Base-by-base conservation (phyloP, 352 stramenopile species). In the Heterotrichella gracilis region DNA sequence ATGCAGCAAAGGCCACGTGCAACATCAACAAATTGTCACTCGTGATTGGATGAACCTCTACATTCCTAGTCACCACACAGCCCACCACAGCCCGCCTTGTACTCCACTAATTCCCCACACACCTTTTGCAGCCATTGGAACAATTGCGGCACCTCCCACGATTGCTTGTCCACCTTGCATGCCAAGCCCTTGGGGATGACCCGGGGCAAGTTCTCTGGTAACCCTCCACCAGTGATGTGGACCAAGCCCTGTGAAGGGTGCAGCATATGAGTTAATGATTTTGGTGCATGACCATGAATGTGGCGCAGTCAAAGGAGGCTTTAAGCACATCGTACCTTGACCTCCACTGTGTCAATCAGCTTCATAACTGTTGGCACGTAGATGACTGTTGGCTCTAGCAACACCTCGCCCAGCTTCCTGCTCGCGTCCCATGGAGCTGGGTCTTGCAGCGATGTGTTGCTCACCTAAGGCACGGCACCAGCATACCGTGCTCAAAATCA, bases 101-200 rank as follows among this genome's bases (percentile, higher is more conserved):
- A 63, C 20, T 86, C 85, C 42, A 82, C 83, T 69, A 80, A 76
- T 76, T 88, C 77, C n/a, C n/a, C n/a, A n/a, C n/a, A n/a, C n/a
- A n/a, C n/a, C n/a, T n/a, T n/a, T 75, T 93, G 85, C 74, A 98
- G 82, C 92, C 92, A 98, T 76, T 92, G 86, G 79, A 98, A 98
- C 25, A 97, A 87, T 64, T 81, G 81, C 32, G 89, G 87, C 69
- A 97, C 81, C 24, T 78, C 72, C 86, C 86, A 93, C 67, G 73
- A 79, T 68, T 77, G 72, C 64, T 85, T 88, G 41, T 93, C 85
- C 70, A 97, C 89, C 71, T 93, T 79, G 4, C 92, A 89, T 25
- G 82, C 83, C 53, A 94, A 72, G 73, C 89, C 83, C 69, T 88
- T 84, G 25, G 81, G 79, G 42, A 98, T 76, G 74, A 94, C 91